phyloP scores from a whole-genome alignment of 352 stramenopile species.

The Globisporangium iwayamae region DNA sequence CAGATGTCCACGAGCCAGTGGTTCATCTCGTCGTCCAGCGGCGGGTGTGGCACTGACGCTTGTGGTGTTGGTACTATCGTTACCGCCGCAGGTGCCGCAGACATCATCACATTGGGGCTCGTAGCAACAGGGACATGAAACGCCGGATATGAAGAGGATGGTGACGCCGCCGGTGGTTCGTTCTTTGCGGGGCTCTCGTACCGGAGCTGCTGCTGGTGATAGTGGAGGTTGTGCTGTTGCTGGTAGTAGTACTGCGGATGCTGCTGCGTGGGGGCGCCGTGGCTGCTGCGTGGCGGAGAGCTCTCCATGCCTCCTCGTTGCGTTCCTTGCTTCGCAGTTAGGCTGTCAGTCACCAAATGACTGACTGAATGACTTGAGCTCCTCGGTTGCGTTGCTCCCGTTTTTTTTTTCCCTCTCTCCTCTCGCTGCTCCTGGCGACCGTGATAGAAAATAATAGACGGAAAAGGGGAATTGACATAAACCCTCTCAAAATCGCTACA shows the following conservation, averaged over 20 bases:
- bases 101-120: background rate
- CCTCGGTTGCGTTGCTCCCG: too few relatives aligned
- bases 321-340: too few relatives aligned
- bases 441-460: too few relatives aligned
- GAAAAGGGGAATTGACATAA: too few relatives aligned
- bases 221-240: background rate
- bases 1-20: slow-evolving; percentile 21
- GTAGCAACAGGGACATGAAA: background rate
- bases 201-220: background rate
- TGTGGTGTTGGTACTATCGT: background rate
- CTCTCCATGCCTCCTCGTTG: background rate
- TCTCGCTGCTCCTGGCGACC: too few relatives aligned
- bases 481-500: too few relatives aligned
- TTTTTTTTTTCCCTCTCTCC: too few relatives aligned
- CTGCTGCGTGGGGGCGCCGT: background rate
- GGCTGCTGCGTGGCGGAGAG: background rate
- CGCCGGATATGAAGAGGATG: background rate
- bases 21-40: slow-evolving; percentile 12
- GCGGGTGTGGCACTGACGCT: background rate
- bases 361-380: too few relatives aligned
- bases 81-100: background rate
- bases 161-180: background rate
- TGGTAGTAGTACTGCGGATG: background rate
- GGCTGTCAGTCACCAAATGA: too few relatives aligned
- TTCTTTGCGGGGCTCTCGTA: background rate